Conservation (phyloP, 2,329 filamentous ascomycete genomes). For the Sphaerulina musiva region DNA sequence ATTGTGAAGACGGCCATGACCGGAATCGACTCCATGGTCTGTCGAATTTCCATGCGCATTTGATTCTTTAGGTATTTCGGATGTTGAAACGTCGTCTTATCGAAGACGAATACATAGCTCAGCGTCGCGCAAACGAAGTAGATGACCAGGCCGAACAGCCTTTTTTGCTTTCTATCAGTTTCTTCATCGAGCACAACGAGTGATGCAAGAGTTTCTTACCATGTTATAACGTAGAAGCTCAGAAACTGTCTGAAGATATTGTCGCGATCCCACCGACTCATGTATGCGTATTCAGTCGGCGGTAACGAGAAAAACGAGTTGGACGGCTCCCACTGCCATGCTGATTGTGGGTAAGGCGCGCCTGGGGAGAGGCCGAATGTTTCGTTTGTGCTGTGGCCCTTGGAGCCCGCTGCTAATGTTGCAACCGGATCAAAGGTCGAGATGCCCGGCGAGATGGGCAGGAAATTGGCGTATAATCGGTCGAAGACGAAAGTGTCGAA, state of each 20-base stretch:
- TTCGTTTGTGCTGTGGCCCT: constrained; percentile 40
- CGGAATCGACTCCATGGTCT: constrained; percentile 70
- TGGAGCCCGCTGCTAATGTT: constrained; percentile 44
- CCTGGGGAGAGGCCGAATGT: constrained; percentile 35
- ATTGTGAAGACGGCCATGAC: constrained; percentile 75
- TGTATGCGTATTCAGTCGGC: constrained; percentile 69
- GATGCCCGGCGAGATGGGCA: constrained; percentile 53
- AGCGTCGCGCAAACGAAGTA: constrained; percentile 80
- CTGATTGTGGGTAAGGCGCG: constrained; percentile 17
- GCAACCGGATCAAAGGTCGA: constrained; percentile 48
- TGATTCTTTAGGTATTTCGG: constrained; percentile 95
- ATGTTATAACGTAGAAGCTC: constrained; percentile 77
- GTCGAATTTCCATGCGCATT: constrained; percentile 74
- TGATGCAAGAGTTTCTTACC: constrained; percentile 47
- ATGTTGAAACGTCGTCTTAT: constrained; percentile 80
- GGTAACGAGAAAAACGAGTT: constrained; percentile 62
- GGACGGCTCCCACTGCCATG: constrained; percentile 62
- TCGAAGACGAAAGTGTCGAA: constrained; percentile 78
- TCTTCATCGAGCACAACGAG: background rate
- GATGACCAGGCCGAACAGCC: constrained; percentile 75
- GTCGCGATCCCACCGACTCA: constrained; percentile 70
- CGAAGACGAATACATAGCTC: constrained; percentile 84
- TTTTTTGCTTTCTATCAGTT: constrained; percentile 37
- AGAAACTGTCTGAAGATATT: constrained; percentile 67
- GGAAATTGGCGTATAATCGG: constrained; percentile 63